A percentile compares a stretch with the other conserved stretches of the same genome.
phyloP scores from a whole-genome alignment of 2,329 filamentous ascomycete genomes.

The Coleophoma cylindrospora region DNA sequence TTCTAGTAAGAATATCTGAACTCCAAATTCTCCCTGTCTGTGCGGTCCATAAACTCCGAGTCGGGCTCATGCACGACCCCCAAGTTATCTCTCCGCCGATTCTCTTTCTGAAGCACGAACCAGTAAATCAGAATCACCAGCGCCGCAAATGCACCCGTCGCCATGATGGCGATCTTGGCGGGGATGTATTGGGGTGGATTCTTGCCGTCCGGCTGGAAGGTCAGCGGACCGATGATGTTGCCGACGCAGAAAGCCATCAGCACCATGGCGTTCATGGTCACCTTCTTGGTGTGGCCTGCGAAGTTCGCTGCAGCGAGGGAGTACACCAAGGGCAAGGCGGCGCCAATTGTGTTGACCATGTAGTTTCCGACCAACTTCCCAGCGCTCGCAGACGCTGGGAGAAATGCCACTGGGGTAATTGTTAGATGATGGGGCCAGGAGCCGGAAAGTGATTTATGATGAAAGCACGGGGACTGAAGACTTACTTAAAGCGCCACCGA shows the following conservation, averaged over 20 bases:
- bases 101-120: constrained; percentile 3
- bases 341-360: constrained; percentile 37
- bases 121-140: constrained; percentile 3
- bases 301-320: constrained; percentile 10
- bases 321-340: constrained; percentile 36
- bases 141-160: constrained; percentile 4
- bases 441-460: too few species aligned
- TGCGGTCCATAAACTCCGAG: constrained; percentile 8
- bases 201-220: constrained; percentile 37
- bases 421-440: too few species aligned
- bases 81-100: constrained; percentile 5
- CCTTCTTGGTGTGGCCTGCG: constrained; percentile 43
- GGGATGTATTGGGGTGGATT: constrained; percentile 46
- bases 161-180: constrained; percentile 46
- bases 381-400: constrained; percentile 30
- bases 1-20: constrained; percentile 10
- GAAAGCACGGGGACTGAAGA: too few species aligned
- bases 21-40: constrained; percentile 11
- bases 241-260: constrained; percentile 44
- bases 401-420: constrained; percentile 26
- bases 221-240: constrained; percentile 51
- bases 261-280: constrained; percentile 41
- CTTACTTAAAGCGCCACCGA: constrained; percentile 33
- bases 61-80: constrained; percentile 1
- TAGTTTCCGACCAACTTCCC: constrained; percentile 39